Base-by-base conservation (phyloP, 1,139 yeast genomes). In the Meyerozyma smithsonii region DNA sequence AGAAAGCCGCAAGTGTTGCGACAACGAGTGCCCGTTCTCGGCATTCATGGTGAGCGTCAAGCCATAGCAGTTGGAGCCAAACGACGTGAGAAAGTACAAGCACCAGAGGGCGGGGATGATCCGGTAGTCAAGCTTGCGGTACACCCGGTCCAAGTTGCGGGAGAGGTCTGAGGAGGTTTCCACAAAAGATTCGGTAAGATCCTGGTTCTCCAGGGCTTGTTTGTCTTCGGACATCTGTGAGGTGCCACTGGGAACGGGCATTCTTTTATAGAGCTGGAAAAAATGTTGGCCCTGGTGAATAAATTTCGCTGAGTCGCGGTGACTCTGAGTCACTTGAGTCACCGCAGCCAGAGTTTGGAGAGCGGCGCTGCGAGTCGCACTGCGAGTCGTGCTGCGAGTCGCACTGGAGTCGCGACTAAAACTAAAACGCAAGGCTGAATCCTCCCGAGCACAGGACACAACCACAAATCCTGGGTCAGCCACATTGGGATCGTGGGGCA, bases 91-190 rank as follows among this genome's bases (percentile, higher is more conserved):
- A 52, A 87, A 87, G 58, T 87, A 87, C 45, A 87, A 65, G 38
- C 77, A 65, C 95, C 95, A 87, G 41, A 87, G 66, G 0, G 94
- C 92, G 4, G 95, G 95, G 43, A 86, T 83, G 50, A 86, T 84
- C 39, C 95, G 67, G 36, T 58, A 55, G 53, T 86, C 95, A 32
- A 86, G 65, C 52, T 77, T 80, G 36, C 84, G 59, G 57, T 86
- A 86, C 34, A 85, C 69, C 38, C 62, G 66, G 52, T 84, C 81
- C 41, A 84, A 66, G 41, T 69, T 26, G 11, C 17, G 11, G 7
- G 30, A 12, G 10, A 7, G 6, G 5, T 12, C 30, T n/a, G 30
- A 26, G 15, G 30, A 26, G 8, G 15, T 2, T 12, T 26, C 17
- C 30, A 26, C 8, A n/a, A 15, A 26, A 2, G 8, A 10, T 5